Conservation (phyloP, 305 asterid species). For the Fraxinus floribunda region DNA sequence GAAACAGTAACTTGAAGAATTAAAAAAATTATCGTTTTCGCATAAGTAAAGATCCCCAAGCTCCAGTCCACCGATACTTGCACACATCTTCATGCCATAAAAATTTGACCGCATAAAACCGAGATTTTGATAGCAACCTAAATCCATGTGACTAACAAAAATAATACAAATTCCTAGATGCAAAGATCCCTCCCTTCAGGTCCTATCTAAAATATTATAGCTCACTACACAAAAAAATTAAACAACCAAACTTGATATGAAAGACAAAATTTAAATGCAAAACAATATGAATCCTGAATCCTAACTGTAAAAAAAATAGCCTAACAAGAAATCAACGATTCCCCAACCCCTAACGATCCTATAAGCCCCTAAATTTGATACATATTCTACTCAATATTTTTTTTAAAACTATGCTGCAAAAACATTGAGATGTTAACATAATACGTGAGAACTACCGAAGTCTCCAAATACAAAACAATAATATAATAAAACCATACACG, state of each 20-base stretch:
- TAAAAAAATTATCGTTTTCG: background rate
- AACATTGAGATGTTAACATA: background rate
- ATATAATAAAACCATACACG: background rate
- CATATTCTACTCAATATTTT: background rate
- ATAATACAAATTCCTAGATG: background rate
- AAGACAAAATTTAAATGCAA: too few species aligned
- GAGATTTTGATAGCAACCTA: background rate
- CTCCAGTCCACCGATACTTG: background rate
- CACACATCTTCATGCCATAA: background rate
- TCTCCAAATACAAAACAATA: conserved; percentile 1
- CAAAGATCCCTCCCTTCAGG: background rate
- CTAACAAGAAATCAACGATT: background rate
- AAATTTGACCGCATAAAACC: background rate
- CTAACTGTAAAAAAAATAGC: background rate
- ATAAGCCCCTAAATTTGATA: background rate
- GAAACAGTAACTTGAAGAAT: background rate
- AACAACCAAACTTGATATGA: background rate
- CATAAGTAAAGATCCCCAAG: background rate
- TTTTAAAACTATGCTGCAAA: background rate
- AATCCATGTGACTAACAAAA: background rate
- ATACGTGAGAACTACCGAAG: background rate
- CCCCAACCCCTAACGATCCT: background rate
- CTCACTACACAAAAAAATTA: background rate
- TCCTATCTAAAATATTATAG: background rate
- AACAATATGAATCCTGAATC: background rate